Evolutionary conservation across 2,329 filamentous ascomycete species (phyloP).

Genomic region (Pseudocercospora fuligena): DNA sequence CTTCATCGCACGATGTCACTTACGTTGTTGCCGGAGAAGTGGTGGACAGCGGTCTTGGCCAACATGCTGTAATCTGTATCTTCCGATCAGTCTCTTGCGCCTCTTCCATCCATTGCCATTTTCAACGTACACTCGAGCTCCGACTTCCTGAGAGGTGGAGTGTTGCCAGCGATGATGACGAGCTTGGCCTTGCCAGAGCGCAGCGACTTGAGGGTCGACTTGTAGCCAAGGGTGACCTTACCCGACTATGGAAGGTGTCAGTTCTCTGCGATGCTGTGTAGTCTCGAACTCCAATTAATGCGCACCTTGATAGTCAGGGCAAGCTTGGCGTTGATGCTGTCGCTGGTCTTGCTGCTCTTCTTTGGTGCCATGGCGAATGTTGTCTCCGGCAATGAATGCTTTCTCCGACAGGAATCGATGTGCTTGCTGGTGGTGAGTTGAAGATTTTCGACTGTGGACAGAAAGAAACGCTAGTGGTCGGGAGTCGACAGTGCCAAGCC

Average conservation of each 20-base stretch:
- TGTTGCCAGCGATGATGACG: conserved; percentile 94
- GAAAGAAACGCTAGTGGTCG: not conserved
- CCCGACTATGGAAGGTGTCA: conserved; percentile 44
- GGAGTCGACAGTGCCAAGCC: not conserved
- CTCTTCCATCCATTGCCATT: conserved; percentile 28
- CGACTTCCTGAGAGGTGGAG: conserved; percentile 94
- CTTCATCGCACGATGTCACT: conserved; percentile 54
- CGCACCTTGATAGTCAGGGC: conserved; percentile 51
- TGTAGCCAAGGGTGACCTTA: conserved; percentile 85
- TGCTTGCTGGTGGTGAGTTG: not conserved
- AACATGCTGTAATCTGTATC: conserved; percentile 78
- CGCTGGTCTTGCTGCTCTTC: conserved; percentile 85
- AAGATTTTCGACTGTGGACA: conserved; percentile 5
- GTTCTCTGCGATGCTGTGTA: conserved; percentile 13
- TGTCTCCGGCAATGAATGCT: conserved; percentile 25
- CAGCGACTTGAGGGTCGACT: conserved; percentile 86
- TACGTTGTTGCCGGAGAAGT: conserved; percentile 99
- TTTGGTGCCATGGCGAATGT: conserved; percentile 69
- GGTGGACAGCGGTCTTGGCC: conserved; percentile 92
- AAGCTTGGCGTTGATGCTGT: conserved; percentile 74
- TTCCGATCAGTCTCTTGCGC: conserved; percentile 24
- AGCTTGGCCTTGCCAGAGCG: conserved; percentile 98
- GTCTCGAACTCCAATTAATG: not conserved
- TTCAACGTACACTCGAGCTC: conserved; percentile 72
- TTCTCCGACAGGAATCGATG: conserved; percentile 7